A percentile compares a stretch with the other conserved stretches of the same genome.
Evolutionary conservation across 805 yeast genomes (phyloP).

Genomic region (Candida hungchunana): DNA sequence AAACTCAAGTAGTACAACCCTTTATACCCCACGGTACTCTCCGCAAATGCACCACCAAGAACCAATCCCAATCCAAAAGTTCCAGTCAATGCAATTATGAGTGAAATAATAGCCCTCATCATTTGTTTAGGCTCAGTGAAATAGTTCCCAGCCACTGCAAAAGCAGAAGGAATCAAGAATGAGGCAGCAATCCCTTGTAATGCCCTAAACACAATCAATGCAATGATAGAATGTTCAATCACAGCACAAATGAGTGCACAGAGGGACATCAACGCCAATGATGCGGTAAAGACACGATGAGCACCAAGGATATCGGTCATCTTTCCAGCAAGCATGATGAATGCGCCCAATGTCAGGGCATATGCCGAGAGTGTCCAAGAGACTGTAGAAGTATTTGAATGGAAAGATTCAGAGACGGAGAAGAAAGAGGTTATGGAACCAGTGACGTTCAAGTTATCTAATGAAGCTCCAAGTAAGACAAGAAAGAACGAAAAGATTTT

Average conservation of each 20-base stretch:
- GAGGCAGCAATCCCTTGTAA: conserved; percentile 43
- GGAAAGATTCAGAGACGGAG: conserved; percentile 7
- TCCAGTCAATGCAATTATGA: conserved; percentile 27
- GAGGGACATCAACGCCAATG: conserved; percentile 24
- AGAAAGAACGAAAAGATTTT: not conserved
- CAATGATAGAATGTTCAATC: conserved; percentile 32
- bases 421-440: conserved; percentile 7
- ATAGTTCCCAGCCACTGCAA: conserved; percentile 30
- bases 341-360: conserved; percentile 42
- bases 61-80: conserved; percentile 38
- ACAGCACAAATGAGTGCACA: conserved; percentile 33
- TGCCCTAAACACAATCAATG: conserved; percentile 39
- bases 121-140: conserved; percentile 26
- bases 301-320: conserved; percentile 40
- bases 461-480: conserved; percentile 2
- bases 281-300: conserved; percentile 27
- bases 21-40: conserved; percentile 35
- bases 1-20: conserved; percentile 36
- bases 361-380: conserved; percentile 42
- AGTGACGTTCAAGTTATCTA: conserved; percentile 12
- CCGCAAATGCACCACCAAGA: conserved; percentile 42
- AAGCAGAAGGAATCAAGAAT: conserved; percentile 36
- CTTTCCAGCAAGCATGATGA: conserved; percentile 40
- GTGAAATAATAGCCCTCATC: conserved; percentile 25
- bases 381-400: conserved; percentile 26